These are phyloP conservation scores for Zygosaccharomyces bisporus DNA, from an alignment of 805 yeast species.

Conservation along the genomic window DNA sequence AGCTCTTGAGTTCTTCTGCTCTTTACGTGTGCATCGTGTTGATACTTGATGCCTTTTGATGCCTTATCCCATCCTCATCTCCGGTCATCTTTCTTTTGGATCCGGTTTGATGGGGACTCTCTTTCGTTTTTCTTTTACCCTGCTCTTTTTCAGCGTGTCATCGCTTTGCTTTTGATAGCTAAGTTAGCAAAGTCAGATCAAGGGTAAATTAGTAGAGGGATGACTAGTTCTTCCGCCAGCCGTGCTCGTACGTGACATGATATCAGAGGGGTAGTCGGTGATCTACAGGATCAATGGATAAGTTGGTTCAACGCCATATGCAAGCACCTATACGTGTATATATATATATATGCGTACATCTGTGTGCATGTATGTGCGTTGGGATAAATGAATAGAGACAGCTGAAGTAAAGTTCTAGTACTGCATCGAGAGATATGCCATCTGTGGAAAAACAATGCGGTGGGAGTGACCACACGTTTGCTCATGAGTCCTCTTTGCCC, in stretches of 20 bases:
- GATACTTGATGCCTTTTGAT: too few relatives aligned
- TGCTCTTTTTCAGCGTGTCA: background rate
- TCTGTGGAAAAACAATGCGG: background rate
- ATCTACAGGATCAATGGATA: conserved; percentile 2
- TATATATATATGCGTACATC: background rate
- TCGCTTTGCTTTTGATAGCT: background rate
- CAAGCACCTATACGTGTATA: background rate
- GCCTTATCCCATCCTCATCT: too few relatives aligned
- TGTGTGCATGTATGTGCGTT: too few relatives aligned
- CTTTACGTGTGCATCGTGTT: too few relatives aligned
- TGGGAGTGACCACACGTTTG: conserved; percentile 6
- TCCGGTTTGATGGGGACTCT: background rate
- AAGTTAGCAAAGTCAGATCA: background rate
- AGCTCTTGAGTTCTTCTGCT: too few relatives aligned
- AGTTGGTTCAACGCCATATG: background rate
- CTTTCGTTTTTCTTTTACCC: background rate
- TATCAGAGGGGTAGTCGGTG: background rate
- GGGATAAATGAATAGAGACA: too few relatives aligned
- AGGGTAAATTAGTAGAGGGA: background rate
- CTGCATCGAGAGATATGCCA: background rate
- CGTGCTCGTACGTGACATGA: background rate
- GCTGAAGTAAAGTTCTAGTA: too few relatives aligned
- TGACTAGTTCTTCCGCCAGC: background rate
- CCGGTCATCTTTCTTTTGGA: too few relatives aligned
- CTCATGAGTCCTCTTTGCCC: conserved; percentile 41